Evolutionary conservation across 768 basidiomycete species (phyloP), one percentile per base, ranked within the genome.

Genomic region (Pleurotus eryngii): DNA sequence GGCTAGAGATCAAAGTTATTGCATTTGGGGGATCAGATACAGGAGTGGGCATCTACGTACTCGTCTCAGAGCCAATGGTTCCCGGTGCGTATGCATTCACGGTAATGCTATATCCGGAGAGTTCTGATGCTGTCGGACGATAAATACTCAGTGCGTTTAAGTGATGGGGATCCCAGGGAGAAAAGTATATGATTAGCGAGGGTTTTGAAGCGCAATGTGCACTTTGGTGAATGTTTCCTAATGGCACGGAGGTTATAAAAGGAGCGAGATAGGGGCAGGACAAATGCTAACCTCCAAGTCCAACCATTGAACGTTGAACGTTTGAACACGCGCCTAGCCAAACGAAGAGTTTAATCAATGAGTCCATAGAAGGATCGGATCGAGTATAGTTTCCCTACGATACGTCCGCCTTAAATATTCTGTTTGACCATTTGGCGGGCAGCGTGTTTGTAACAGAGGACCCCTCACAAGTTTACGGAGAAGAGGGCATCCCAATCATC

Each of bases 21-120:
- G 18, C 30, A 35, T 35, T 35, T 17, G 24, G 15, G 15, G 39
- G 15, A n/a, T 39, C 24, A 43, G 15, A 43, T 43, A 20, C 46
- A 14, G n/a, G 24, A 5, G 15, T 37, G 39, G n/a, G 51, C 30
- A 35, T 35, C 30, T 35, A 56, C 59, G 11, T 40, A 78, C 76
- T n/a, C 63, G 74, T 45, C 3, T 56, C 47, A 0, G 71, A 76
- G 0, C 64, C 48, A 46, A 74, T 69, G 18, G 57, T 6, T 4
- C 74, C 71, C 0, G 76, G 77, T 3, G 73, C 71, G 56, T 79
- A 76, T 4, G 73, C 65, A 51, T 77, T 77, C 2, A 74, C 76
- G 2, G 75, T 76, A 39, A 77, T 75, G 6, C 60, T 57, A 55
- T 74, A 55, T 17, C 65, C 54, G 1, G 67, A 71, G 26, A 75